Base-by-base conservation (phyloP, 139 green algal species). In the Tetraselmis striata region DNA sequence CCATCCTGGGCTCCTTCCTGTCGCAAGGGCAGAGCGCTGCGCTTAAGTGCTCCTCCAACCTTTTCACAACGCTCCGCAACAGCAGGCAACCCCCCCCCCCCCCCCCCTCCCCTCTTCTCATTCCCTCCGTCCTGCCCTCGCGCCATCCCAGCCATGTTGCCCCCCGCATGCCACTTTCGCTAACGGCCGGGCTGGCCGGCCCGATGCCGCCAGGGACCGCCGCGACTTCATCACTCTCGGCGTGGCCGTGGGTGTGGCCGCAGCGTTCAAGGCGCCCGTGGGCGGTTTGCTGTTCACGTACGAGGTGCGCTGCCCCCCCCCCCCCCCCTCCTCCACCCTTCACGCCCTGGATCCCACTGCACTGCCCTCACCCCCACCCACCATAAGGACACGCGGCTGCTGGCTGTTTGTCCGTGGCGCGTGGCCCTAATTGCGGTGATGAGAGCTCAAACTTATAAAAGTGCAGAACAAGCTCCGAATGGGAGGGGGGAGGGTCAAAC, bases 191-290 rank as follows among this genome's bases (percentile, higher is more conserved):
- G n/a, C n/a, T n/a, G n/a, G n/a, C n/a, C n/a, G n/a, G n/a, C n/a
- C n/a, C n/a, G n/a, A n/a, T 25, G 82, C 78, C 83, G 77, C 28
- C 79, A 94, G 94, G 85, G 93, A 98, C 87, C 95, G 96, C 85
- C 90, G 95, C 0, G 93, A 97, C 85, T 97, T 98, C 89, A 92
- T 97, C n/a, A 97, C 93, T 0, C 92, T 91, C 23, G 95, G 95
- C 29, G 90, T 89, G 45, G 93, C 93, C 0, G 93, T 94, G 29
- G 94, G 94, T 24, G 92, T 97, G 2, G 94, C 94, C 0, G 87
- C 91, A 2, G 94, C 94, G 2, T 98, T 98, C 87, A 90, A 90
- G 1, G 92, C 92, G 1, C 92, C 93, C 31, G 59, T 83, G 28
- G 94, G 94, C 2, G 94, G 94, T 25, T 88, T 98, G 84, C 88